Base-by-base conservation (phyloP, 2,329 filamentous ascomycete species). In the Xylaria sp. region DNA sequence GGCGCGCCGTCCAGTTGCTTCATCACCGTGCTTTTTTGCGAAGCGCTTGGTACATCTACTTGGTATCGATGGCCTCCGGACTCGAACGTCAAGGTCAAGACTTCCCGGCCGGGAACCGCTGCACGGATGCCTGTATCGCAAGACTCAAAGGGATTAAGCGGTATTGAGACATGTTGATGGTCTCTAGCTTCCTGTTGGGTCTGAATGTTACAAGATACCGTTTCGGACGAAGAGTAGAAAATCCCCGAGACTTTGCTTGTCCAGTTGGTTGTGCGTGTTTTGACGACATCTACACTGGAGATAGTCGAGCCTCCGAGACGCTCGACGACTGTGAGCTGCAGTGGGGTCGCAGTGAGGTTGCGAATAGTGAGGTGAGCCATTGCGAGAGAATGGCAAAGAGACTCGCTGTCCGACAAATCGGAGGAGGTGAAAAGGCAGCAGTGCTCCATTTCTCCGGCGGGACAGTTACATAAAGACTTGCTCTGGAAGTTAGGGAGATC, bases 41-140 rank as follows among this genome's bases (percentile, higher is more conserved):
- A 83, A 2, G 82, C 79, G 35, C 87, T 86, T 0, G 89, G 88
- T 18, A 86, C 81, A 69, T 93, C 89, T 64, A 92, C 83, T 66
- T 87, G 84, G 74, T 95, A 92, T 59, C 77, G 78, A 65, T 88
- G 82, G 9, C 79, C 78, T 57, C 83, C 80, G 66, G 81, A 81
- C 67, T 88, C 83, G 68, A 97, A 88, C 1, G 85, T 90, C 59
- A 97, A 78, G 39, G 90, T 88, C 52, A 95, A 70, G 10, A 89
- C 80, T 68, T 93, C 88, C 55, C 81, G 82, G 10, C 78, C 79
- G 35, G 81, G 77, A 55, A 87, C 80, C 47, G 83, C 80, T 3
- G 82, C 72, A 63, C 80, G 78, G 69, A 93, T 79, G 30, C 87
- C 81, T 0, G 89, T 89, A 46, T 76, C 76, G 62, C 80, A 78